Evolutionary conservation across 306 rosid species (phyloP).

Genomic region (Cucurbita ficifolia): DNA sequence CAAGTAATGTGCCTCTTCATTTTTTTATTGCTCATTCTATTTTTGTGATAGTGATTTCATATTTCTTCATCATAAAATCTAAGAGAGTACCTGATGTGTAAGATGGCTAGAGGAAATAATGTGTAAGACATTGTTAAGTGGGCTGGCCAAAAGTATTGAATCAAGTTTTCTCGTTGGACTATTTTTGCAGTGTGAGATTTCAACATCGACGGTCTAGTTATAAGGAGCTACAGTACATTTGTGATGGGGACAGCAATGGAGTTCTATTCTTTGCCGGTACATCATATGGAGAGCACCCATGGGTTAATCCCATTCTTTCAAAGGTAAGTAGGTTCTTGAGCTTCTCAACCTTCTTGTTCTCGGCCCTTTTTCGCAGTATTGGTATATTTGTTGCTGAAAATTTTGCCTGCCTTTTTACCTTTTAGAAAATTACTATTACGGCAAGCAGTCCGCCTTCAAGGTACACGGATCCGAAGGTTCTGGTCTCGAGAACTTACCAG

Average conservation of each 20-base stretch:
- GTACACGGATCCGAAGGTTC: constrained; percentile 87
- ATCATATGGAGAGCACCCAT: constrained; percentile 73
- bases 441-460: constrained; percentile 84
- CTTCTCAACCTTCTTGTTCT: not conserved
- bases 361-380: not conserved
- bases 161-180: constrained; percentile 3
- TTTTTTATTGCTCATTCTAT: not conserved
- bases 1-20: constrained; percentile 10
- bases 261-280: constrained; percentile 84
- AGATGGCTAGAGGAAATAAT: not conserved
- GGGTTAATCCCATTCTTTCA: constrained; percentile 92
- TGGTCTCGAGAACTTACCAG: constrained; percentile 86
- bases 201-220: constrained; percentile 83
- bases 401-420: not conserved
- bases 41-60: not conserved
- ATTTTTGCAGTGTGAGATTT: constrained; percentile 41
- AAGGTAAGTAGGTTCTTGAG: constrained; percentile 34
- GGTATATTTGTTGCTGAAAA: not conserved
- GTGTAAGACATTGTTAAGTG: not conserved
- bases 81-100: not conserved
- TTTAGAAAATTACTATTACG: constrained; percentile 47
- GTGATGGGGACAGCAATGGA: constrained; percentile 85
- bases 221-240: constrained; percentile 71
- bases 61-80: not conserved
- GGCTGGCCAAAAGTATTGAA: not conserved